Conservation (phyloP, 305 asterid species). For the Fraxinus xanthoxyloides region DNA sequence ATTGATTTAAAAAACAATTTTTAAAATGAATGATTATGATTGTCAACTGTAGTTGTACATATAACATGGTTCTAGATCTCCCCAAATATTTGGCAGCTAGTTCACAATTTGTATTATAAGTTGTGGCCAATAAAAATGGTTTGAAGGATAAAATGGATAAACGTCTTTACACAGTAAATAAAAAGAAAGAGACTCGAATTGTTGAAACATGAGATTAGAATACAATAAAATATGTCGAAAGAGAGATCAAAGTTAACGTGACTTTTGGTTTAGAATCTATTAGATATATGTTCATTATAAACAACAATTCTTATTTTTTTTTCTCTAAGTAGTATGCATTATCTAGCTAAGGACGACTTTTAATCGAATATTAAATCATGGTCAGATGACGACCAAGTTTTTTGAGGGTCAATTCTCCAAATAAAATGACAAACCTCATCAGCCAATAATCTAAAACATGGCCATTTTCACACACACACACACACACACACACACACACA, state of each 20-base stretch:
- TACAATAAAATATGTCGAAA: neutral
- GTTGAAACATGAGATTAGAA: neutral
- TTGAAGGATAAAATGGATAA: neutral
- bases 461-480: slow-evolving; percentile 16
- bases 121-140: neutral
- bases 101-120: neutral
- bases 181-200: neutral
- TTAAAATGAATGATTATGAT: no score
- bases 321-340: neutral
- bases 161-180: neutral
- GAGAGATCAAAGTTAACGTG: neutral
- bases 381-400: neutral
- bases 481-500: no score
- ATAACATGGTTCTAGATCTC: neutral
- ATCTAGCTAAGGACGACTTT: neutral
- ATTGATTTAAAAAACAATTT: no score
- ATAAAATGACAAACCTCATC: neutral
- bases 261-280: neutral
- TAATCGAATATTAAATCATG: neutral
- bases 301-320: neutral
- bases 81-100: neutral
- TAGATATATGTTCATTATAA: neutral
- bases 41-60: no score
- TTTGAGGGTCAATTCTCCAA: neutral
- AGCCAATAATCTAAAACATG: neutral